These are phyloP conservation scores for Castanea sativa DNA, from an alignment of 306 rosid genomes.

Conservation along the genomic window DNA sequence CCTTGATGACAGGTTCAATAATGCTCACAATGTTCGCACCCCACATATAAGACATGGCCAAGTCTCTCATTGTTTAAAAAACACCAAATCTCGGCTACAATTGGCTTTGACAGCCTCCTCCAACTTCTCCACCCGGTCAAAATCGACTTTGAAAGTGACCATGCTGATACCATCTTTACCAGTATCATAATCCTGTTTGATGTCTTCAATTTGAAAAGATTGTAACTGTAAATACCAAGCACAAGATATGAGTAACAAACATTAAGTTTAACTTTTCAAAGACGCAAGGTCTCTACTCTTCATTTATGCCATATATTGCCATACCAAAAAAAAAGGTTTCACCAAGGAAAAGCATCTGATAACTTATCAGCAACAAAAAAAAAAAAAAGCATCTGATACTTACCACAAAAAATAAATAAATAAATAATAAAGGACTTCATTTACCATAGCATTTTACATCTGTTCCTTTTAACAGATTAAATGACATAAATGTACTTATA, in stretches of 20 bases:
- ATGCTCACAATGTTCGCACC: constrained; percentile 18
- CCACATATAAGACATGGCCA: constrained; percentile 2
- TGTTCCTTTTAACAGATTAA: not conserved
- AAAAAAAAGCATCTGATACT: too few species aligned
- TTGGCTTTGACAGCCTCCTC: constrained; percentile 79
- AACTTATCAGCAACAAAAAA: not conserved
- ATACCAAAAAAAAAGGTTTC: not conserved
- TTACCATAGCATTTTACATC: not conserved
- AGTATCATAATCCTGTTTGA: constrained; percentile 81
- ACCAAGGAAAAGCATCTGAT: not conserved
- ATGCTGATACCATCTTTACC: constrained; percentile 75
- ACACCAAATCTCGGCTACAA: constrained; percentile 70
- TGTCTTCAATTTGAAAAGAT: constrained; percentile 64
- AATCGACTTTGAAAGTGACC: constrained; percentile 83
- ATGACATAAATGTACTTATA: not conserved
- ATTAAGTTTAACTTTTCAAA: not conserved
- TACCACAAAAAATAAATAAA: not conserved
- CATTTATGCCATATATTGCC: not conserved
- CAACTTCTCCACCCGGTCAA: constrained; percentile 71
- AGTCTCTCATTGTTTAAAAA: constrained; percentile 51
- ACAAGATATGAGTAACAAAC: not conserved
- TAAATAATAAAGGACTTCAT: not conserved
- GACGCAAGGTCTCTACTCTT: not conserved
- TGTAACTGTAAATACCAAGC: constrained; percentile 55
- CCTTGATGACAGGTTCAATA: constrained; percentile 15